Base-by-base conservation (phyloP, 2,329 filamentous ascomycete genomes). In the Dactylellina leptospora region DNA sequence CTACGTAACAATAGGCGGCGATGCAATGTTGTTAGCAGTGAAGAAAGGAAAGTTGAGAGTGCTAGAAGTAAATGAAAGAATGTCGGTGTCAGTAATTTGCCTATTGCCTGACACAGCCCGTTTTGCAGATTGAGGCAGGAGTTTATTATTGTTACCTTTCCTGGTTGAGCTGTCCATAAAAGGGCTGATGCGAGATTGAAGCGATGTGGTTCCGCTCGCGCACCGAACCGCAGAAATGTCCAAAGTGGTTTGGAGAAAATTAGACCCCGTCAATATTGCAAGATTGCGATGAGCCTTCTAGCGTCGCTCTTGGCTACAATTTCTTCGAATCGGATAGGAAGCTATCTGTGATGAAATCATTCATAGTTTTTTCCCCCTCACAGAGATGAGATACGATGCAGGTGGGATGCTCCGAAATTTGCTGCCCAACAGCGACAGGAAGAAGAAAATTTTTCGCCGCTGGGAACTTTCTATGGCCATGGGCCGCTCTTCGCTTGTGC, bases 301-400 rank as follows among this genome's bases (percentile, higher is more conserved):
- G 66, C 60, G 66, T 62, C 66, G 66, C 10, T n/a, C 66, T 71
- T 71, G 66, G 66, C 66, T 71, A 58, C 58, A 63, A 71, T 70
- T 51, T 48, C 48, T 59, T 59, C 47, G 36, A 60, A 58, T 18
- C 22, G 62, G 47, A 38, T 55, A 70, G 64, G 48, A 70, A 61
- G 56, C 50, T 61, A 47, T 54, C 59, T 62, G 42, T 62, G 58
- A 56, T 56, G 36, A 50, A 59, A 50, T 56, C 45, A 56, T 55
- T 36, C 25, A 44, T 56, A 18, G 22, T 13, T 27, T 30, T 22
- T 69, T 60, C 27, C 2, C 18, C 25, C 50, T 28, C 33, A 51
- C 36, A 45, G 54, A 38, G 59, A 71, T 58, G 66, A 59, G 66
- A 59, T 71, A 58, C 66, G 66, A 71, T 56, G 30, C 40, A 18